Base-by-base conservation (phyloP, 345 rosid genomes). In the Hirschfeldia incana region DNA sequence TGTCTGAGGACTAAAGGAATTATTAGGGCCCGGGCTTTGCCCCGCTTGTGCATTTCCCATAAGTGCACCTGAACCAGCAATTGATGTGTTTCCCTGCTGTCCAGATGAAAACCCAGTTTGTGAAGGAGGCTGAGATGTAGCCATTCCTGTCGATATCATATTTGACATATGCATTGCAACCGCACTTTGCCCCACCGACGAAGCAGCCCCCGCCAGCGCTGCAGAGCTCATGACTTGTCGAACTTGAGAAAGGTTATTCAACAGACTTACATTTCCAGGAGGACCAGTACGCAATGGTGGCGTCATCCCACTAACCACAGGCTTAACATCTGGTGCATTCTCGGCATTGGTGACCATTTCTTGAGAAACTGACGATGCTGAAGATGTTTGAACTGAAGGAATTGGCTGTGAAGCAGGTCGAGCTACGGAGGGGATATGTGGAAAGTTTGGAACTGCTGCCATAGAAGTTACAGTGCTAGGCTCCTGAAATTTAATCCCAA, bases 91-190 rank as follows among this genome's bases (percentile, higher is more conserved):
- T 67, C 88, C 89, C 75, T 88, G 97, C 78, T 91, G 97, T 66
- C 91, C 97, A 76, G 98, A 86, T 76, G 98, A 85, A 83, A 89
- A 86, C 16, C 84, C 91, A 80, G 83, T 84, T 75, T 90, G 98
- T 77, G 93, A 68, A 73, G 94, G 79, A 85, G 99, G 93, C 81
- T 90, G 87, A 42, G 99, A 87, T 51, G 84, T 76, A 71, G 89
- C 85, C 88, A 88, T 90, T 86, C 97, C 97, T 82, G 90, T 90
- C 69, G 99, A 91, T 82, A 95, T 91, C 99, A 93, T 90, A 83
- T 88, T 93, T 62, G 98, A 91, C 93, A 93, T 87, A 83, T 90
- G 99, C 96, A 93, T 87, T 72, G 90, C 93, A 74, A 95, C 92
- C 27, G 97, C 87, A 78, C 89, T 90, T 82, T 86, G 94, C 82